These are phyloP conservation scores for Eucalyptus caleyi DNA, from an alignment of 345 rosid genomes.

Conservation along the genomic window DNA sequence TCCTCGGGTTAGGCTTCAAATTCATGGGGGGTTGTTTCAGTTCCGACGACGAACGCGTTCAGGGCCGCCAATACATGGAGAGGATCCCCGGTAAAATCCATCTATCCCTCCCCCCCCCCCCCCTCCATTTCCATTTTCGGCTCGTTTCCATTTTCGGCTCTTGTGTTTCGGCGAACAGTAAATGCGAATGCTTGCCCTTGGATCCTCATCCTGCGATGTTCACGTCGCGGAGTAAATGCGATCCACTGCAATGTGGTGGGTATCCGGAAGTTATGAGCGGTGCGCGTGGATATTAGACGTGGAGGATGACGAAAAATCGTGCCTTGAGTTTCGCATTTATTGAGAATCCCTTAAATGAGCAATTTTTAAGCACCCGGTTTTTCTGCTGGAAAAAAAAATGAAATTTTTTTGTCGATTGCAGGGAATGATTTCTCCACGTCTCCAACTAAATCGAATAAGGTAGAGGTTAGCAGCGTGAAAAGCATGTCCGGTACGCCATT, in stretches of 20 bases:
- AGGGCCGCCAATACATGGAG: not conserved
- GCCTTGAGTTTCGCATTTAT: not conserved
- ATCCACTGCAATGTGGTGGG: not conserved
- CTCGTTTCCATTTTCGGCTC: not conserved
- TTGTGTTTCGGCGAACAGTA: not conserved
- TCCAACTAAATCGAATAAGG: not conserved
- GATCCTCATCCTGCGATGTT: not conserved
- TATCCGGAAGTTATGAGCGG: not conserved
- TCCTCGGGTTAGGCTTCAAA: not conserved
- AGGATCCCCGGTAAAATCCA: not conserved
- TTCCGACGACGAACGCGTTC: slow-evolving; percentile 3
- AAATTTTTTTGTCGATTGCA: not conserved
- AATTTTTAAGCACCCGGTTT: not conserved
- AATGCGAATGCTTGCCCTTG: not conserved
- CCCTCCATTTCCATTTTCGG: not conserved
- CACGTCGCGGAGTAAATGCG: not conserved
- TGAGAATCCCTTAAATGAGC: not conserved
- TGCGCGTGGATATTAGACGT: not conserved
- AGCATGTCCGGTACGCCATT: not conserved
- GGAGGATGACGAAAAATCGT: not conserved
- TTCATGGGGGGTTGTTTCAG: slow-evolving; percentile 45
- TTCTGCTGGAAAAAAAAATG: not conserved
- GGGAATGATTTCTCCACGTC: slow-evolving; percentile 2
- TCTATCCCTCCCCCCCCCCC: not conserved
- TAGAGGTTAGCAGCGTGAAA: not conserved